These are phyloP conservation scores for Hyphodiscus sp. DNA, from an alignment of 2,329 filamentous ascomycete genomes.

Conservation along the genomic window DNA sequence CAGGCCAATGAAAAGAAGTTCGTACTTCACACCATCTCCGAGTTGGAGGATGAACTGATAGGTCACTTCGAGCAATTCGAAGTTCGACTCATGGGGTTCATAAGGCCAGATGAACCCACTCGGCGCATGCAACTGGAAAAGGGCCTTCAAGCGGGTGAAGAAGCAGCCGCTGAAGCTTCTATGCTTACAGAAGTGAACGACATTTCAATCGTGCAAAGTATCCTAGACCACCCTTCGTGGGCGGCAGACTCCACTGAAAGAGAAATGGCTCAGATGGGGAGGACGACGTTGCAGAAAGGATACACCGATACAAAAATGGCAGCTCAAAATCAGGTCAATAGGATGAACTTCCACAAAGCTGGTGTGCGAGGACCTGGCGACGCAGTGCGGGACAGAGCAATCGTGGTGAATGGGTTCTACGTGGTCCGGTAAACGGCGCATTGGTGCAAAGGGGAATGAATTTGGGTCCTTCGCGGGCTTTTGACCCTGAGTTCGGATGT, in stretches of 20 bases:
- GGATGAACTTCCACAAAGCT: slow-evolving; percentile 50
- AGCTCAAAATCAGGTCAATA: slow-evolving; percentile 49
- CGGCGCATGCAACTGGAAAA: slow-evolving; percentile 38
- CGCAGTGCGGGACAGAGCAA: slow-evolving; percentile 39
- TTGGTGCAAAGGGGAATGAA: too few species aligned
- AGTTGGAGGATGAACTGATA: slow-evolving; percentile 40
- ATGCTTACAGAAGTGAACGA: slow-evolving; percentile 35
- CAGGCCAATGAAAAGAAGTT: slow-evolving; percentile 44
- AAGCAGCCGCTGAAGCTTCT: slow-evolving; percentile 33
- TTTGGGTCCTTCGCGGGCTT: too few species aligned
- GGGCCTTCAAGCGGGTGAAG: slow-evolving; percentile 37
- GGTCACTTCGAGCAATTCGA: slow-evolving; percentile 38
- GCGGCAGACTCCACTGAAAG: slow-evolving; percentile 24
- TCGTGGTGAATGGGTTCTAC: slow-evolving; percentile 32
- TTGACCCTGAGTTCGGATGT: too few species aligned
- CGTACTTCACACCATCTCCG: slow-evolving; percentile 47
- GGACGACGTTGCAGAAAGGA: slow-evolving; percentile 32
- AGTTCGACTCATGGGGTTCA: slow-evolving; percentile 53
- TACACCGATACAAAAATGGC: slow-evolving; percentile 42
- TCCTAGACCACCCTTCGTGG: slow-evolving; percentile 36
- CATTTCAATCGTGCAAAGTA: slow-evolving; percentile 30
- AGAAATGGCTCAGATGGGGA: slow-evolving; percentile 31
- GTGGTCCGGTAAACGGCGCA: slow-evolving; percentile 22
- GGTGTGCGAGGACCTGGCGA: slow-evolving; percentile 49
- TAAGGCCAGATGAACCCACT: slow-evolving; percentile 37